Evolutionary conservation across 352 stramenopile species (phyloP).

Genomic region (Phytophthora aleatoria): DNA sequence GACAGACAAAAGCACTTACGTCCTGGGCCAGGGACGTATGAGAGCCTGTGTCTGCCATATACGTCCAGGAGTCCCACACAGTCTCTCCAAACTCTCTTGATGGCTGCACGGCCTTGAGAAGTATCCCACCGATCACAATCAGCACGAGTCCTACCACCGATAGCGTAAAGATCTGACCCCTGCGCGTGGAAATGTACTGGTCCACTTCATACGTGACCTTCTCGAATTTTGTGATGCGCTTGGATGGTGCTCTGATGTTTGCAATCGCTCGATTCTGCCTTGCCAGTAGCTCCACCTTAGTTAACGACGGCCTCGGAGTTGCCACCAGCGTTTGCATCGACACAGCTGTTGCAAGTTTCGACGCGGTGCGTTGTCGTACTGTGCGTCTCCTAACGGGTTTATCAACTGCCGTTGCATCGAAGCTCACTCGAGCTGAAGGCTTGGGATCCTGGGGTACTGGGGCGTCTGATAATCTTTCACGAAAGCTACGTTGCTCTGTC

Average conservation of each 20-base stretch:
- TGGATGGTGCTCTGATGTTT: conserved; percentile 25
- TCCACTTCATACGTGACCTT: conserved; percentile 57
- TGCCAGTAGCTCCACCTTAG: conserved; percentile 28
- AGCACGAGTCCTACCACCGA: conserved; percentile 47
- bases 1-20: conserved; percentile 13
- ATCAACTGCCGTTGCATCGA: conserved; percentile 12
- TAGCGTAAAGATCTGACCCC: conserved; percentile 54
- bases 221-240: conserved; percentile 44
- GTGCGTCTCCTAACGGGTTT: conserved; percentile 18
- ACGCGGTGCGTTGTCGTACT: conserved; percentile 21
- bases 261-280: conserved; percentile 31
- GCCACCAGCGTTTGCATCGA: conserved; percentile 17
- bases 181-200: conserved; percentile 66
- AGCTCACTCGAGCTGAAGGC: conserved; percentile 21
- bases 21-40: conserved; percentile 46
- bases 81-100: conserved; percentile 37
- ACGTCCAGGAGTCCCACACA: conserved; percentile 72
- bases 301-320: conserved; percentile 1
- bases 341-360: conserved; percentile 16
- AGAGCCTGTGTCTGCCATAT: conserved; percentile 54
- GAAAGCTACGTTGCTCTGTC: conserved; percentile 7
- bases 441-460: conserved; percentile 1
- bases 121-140: conserved; percentile 48
- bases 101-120: conserved; percentile 50
- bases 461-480: conserved; percentile 9